These are phyloP conservation scores for Cutaneotrichosporon arboriforme DNA, from an alignment of 1,284 basidiomycete genomes.

Conservation along the genomic window DNA sequence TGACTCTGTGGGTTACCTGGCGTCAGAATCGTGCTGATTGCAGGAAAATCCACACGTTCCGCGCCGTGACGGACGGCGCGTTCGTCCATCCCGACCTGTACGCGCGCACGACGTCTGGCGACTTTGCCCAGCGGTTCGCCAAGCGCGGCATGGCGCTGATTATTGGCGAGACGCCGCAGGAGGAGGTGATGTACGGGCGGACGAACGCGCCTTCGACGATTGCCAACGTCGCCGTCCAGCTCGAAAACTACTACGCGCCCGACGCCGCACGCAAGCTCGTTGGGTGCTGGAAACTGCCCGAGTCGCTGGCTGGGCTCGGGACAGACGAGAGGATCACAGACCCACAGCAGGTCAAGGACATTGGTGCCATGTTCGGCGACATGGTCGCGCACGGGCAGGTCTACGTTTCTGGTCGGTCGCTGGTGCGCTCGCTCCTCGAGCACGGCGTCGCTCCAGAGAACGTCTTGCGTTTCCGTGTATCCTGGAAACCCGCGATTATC, in stretches of 20 bases:
- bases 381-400: slow-evolving; percentile 26
- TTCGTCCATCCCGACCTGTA: slow-evolving; percentile 21
- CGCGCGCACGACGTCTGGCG: slow-evolving; percentile 13
- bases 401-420: slow-evolving; percentile 17
- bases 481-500: slow-evolving; percentile 10
- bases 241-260: slow-evolving; percentile 24
- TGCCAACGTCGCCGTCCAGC: slow-evolving; percentile 15
- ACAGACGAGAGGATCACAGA: not conserved
- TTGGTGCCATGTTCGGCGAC: slow-evolving; percentile 18
- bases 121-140: slow-evolving; percentile 18
- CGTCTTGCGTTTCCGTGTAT: slow-evolving; percentile 21
- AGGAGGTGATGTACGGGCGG: slow-evolving; percentile 24
- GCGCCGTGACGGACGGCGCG: slow-evolving; percentile 23
- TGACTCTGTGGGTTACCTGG: slow-evolving; percentile 18
- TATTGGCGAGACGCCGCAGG: slow-evolving; percentile 25
- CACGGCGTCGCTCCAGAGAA: slow-evolving; percentile 13
- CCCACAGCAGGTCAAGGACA: slow-evolving; percentile 2
- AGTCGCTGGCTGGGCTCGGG: not conserved
- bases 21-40: not conserved
- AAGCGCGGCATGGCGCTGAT: slow-evolving; percentile 21
- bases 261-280: slow-evolving; percentile 16
- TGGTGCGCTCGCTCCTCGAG: slow-evolving; percentile 17
- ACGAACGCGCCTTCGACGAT: slow-evolving; percentile 21
- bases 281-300: slow-evolving; percentile 3
- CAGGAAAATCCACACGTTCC: slow-evolving; percentile 25